phyloP scores from a whole-genome alignment of 78 protist species.

The Planoprotostelium fungivorum region DNA sequence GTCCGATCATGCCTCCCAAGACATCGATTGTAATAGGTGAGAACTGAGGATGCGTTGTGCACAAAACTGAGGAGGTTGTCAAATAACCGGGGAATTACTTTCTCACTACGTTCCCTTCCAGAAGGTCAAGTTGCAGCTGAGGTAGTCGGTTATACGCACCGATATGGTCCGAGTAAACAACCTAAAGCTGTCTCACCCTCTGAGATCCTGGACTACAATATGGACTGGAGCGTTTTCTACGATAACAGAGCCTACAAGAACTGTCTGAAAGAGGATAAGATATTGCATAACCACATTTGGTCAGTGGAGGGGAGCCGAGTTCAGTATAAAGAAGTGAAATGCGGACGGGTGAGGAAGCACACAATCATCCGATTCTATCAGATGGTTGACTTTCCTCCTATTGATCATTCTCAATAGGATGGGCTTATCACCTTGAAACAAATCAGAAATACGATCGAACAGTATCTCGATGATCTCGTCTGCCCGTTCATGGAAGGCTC shows the following conservation, averaged over 20 bases:
- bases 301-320: not conserved
- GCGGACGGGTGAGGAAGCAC: not conserved
- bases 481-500: not conserved
- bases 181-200: not conserved
- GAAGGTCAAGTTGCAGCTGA: not conserved
- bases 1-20: no score
- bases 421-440: not conserved
- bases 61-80: not conserved
- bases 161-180: not conserved
- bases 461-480: not conserved
- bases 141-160: not conserved
- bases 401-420: no score
- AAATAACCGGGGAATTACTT: not conserved
- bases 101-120: not conserved
- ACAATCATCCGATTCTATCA: no score
- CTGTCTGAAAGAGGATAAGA: not conserved
- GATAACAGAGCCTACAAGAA: not conserved
- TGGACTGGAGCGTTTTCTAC: not conserved
- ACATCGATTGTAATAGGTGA: no score
- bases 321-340: not conserved
- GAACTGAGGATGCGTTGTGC: no score
- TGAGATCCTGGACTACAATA: not conserved
- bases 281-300: not conserved
- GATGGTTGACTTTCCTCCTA: no score
- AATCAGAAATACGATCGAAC: not conserved